Evolutionary conservation across 176 grass and related monocot genomes (phyloP), one percentile per base, ranked within the genome.

Genomic region (Cenchrus fungigraminus): DNA sequence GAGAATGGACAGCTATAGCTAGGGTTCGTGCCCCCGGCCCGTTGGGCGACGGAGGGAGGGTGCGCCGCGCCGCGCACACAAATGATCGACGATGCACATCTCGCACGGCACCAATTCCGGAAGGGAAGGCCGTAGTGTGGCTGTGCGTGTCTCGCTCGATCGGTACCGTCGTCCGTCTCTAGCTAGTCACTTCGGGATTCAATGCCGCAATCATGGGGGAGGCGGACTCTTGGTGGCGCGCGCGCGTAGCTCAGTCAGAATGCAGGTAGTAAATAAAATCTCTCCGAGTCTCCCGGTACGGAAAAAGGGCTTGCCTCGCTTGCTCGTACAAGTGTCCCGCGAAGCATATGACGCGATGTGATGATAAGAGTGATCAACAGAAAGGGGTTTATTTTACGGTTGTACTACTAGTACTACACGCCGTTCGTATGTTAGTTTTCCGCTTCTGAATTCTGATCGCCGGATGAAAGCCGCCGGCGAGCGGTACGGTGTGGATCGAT

Each of bases 141-240:
- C 86, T 56, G 45, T 9, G 32, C 74, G 19, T 79, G 81, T 70
- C 73, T 78, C 65, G 4, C 65, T 8, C 55, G 31, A 32, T 32
- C 31, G 31, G 31, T 32, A 32, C 31, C 31, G 42, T 37, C 56
- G 16, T 83, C 7, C 52, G 8, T 46, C 45, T 46, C 45, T 46
- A 45, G 44, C 65, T 1, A 4, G 74, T 88, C 74, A 65, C 47
- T n/a, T 83, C 56, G 61, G 11, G 34, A 55, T 65, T 83, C 81
- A 79, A 78, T n/a, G 53, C 50, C 50, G 40, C 51, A 52, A 71
- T 71, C 45, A 78, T 83, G 17, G 5, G 44, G 40, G 73, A 43
- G 9, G 43, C 8, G 68, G 66, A 22, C 71, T 46, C 71, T 46
- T 46, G 19, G 4, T 43, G 9, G 4, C 13, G 19, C 45, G 4